Conservation (phyloP, 345 rosid species). For the Brassica carinata region DNA sequence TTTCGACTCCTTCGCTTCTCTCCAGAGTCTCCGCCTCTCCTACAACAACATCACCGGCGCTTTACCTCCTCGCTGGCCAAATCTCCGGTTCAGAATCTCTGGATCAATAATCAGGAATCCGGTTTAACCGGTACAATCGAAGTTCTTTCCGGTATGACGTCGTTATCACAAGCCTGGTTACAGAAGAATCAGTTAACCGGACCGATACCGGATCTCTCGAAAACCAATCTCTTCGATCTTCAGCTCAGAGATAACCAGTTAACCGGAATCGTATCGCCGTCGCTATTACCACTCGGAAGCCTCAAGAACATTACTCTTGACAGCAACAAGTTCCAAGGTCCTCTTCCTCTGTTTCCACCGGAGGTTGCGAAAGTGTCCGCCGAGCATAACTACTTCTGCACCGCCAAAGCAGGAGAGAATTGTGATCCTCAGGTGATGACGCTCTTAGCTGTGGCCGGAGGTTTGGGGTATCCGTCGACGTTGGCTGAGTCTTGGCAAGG, state of each 20-base stretch:
- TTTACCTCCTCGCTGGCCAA: slow-evolving; percentile 58
- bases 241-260: slow-evolving; percentile 74
- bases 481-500: slow-evolving; percentile 75
- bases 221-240: slow-evolving; percentile 60
- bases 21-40: slow-evolving; percentile 58
- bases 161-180: slow-evolving; percentile 65
- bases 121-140: slow-evolving; percentile 67
- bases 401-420: slow-evolving; percentile 32
- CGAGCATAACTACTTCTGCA: slow-evolving; percentile 55
- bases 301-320: slow-evolving; percentile 53
- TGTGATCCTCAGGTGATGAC: slow-evolving; percentile 65
- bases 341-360: slow-evolving; percentile 47
- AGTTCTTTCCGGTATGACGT: slow-evolving; percentile 61
- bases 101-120: slow-evolving; percentile 63
- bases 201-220: slow-evolving; percentile 73
- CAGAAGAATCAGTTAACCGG: slow-evolving; percentile 73
- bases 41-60: slow-evolving; percentile 74
- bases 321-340: slow-evolving; percentile 81
- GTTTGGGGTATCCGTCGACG: slow-evolving; percentile 60
- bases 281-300: slow-evolving; percentile 43
- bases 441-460: slow-evolving; percentile 65
- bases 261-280: slow-evolving; percentile 62
- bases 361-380: slow-evolving; percentile 29
- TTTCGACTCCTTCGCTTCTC: slow-evolving; percentile 49
- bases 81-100: slow-evolving; percentile 54